phyloP scores from a whole-genome alignment of 805 yeast genomes.

The Kluyveromyces wickerhamii region DNA sequence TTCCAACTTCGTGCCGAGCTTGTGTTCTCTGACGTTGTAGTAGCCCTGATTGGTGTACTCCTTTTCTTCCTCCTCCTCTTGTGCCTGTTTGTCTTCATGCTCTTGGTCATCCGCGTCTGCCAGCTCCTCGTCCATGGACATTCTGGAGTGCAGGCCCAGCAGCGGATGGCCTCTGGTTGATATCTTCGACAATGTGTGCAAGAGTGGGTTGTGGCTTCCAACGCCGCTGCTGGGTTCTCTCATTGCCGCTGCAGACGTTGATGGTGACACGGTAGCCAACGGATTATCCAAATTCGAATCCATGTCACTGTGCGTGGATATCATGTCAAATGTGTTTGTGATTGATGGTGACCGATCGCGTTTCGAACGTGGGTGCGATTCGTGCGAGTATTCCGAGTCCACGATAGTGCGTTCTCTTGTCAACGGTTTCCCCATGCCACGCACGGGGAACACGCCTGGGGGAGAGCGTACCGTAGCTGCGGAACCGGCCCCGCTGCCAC shows the following conservation, averaged over 20 bases:
- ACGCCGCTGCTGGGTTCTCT: not conserved
- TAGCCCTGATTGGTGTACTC: constrained; percentile 21
- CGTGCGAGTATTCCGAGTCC: constrained; percentile 21
- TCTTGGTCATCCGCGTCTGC: no score
- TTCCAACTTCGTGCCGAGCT: constrained; percentile 30
- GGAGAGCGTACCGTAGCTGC: constrained; percentile 51
- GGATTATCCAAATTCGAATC: constrained; percentile 11
- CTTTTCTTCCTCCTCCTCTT: constrained; percentile 23
- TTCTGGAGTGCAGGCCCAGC: not conserved
- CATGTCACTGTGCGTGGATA: constrained; percentile 11
- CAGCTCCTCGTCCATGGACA: no score
- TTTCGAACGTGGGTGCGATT: constrained; percentile 1
- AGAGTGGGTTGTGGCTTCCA: not conserved
- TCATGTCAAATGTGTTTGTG: constrained; percentile 7
- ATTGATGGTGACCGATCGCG: not conserved
- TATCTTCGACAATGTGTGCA: not conserved
- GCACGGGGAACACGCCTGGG: constrained; percentile 71
- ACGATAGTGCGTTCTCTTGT: constrained; percentile 53
- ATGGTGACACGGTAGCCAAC: not conserved
- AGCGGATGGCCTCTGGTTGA: not conserved
- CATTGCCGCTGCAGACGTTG: not conserved
- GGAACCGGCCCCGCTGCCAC: no score
- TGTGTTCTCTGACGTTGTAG: constrained; percentile 29
- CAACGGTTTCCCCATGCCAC: constrained; percentile 66
- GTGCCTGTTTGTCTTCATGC: not conserved